Conservation (phyloP, 2,329 filamentous ascomycete species). For the Aspergillus sp. region DNA sequence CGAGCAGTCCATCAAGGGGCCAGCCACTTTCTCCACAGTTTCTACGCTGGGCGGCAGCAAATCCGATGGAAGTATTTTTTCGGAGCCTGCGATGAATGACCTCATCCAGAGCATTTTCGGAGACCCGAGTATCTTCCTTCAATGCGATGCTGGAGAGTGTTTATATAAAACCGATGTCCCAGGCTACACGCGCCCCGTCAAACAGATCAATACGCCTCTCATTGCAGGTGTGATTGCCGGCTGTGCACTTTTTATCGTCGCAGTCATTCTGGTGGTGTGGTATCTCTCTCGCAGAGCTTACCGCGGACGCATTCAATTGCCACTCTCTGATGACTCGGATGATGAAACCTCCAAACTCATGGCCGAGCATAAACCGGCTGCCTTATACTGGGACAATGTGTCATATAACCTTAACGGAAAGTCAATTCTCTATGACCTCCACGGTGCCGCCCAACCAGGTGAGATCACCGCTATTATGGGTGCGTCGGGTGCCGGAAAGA, state of each 20-base stretch:
- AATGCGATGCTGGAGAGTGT: slow-evolving; percentile 85
- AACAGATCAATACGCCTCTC: slow-evolving; percentile 93
- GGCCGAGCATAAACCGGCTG: slow-evolving; percentile 85
- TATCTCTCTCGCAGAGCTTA: slow-evolving; percentile 74
- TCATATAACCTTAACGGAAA: slow-evolving; percentile 85
- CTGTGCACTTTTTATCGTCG: slow-evolving; percentile 83
- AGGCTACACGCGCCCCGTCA: slow-evolving; percentile 82
- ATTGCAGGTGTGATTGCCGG: slow-evolving; percentile 91
- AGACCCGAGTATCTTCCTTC: slow-evolving; percentile 80
- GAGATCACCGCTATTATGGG: slow-evolving; percentile 98
- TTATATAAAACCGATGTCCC: slow-evolving; percentile 89
- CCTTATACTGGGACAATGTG: slow-evolving; percentile 84
- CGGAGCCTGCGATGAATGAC: slow-evolving; percentile 88
- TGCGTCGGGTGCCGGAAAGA: slow-evolving; percentile 95
- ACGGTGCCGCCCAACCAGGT: slow-evolving; percentile 87
- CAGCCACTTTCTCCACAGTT: slow-evolving; percentile 75
- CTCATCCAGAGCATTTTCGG: slow-evolving; percentile 87
- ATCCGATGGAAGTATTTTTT: slow-evolving; percentile 75
- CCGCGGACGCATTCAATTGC: slow-evolving; percentile 66
- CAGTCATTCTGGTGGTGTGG: slow-evolving; percentile 78
- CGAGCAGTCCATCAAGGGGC: slow-evolving; percentile 76
- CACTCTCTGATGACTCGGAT: slow-evolving; percentile 78
- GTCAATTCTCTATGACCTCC: slow-evolving; percentile 74
- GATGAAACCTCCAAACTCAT: slow-evolving; percentile 85
- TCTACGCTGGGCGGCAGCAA: slow-evolving; percentile 55